phyloP scores from a whole-genome alignment of 371 early-diverging fungal genomes.

The Phascolomyces articulosus region DNA sequence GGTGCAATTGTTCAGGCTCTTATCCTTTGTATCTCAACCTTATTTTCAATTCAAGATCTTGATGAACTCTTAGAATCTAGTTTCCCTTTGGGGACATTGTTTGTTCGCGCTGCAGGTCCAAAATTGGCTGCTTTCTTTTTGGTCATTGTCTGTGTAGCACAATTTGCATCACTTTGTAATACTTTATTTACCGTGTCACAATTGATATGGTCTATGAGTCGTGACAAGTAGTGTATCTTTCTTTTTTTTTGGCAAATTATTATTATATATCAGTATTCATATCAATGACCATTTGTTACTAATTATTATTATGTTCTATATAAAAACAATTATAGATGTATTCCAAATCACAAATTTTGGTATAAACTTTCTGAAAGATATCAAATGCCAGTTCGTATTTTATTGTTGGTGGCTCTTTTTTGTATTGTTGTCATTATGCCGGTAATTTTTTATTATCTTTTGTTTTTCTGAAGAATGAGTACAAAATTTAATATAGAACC shows the following conservation, averaged over 20 bases:
- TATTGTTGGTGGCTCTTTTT: conserved; percentile 15
- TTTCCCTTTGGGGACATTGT: conserved; percentile 21
- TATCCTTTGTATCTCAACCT: conserved; percentile 30
- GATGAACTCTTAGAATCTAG: conserved; percentile 23
- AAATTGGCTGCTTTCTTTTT: conserved; percentile 25
- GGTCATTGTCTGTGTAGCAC: conserved; percentile 21
- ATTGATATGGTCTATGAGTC: conserved; percentile 23
- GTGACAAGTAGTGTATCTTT: too few relatives aligned
- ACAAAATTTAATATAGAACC: neutral
- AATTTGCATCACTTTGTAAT: conserved; percentile 29
- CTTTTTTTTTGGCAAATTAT: too few relatives aligned
- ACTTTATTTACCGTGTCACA: conserved; percentile 18
- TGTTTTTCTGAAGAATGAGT: too few relatives aligned
- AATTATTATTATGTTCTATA: too few relatives aligned
- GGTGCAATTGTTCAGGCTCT: conserved; percentile 38
- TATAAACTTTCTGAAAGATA: conserved; percentile 21
- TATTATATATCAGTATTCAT: too few relatives aligned
- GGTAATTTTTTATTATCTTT: conserved; percentile 9
- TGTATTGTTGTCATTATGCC: conserved; percentile 30
- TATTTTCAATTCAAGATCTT: conserved; percentile 47
- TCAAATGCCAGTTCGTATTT: conserved; percentile 24
- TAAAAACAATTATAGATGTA: conserved; percentile 9
- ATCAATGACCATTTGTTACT: too few relatives aligned
- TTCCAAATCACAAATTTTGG: conserved; percentile 23
- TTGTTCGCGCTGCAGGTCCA: conserved; percentile 17